Evolutionary conservation across 139 green algal species (phyloP).

Genomic region (Tetradesmus obliquus): DNA sequence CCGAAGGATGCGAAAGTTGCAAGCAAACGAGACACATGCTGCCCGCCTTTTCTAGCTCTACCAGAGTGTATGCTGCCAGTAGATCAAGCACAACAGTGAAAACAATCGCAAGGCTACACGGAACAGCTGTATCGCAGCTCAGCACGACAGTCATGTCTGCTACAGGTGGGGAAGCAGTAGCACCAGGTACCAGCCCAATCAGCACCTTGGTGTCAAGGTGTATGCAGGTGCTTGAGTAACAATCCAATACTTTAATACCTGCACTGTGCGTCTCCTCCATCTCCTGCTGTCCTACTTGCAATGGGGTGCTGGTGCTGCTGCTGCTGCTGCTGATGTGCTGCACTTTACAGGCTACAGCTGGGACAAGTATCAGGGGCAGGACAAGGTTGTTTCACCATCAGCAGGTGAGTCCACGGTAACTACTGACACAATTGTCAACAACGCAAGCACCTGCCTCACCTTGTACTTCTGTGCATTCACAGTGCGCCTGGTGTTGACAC

Average conservation of each 20-base stretch:
- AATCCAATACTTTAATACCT: too few relatives aligned
- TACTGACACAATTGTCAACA: too few relatives aligned
- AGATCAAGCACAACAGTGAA: neutral
- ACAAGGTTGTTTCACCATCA: constrained; percentile 14
- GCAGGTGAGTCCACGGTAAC: neutral
- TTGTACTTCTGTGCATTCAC: too few relatives aligned
- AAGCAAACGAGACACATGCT: neutral
- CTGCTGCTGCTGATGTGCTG: neutral
- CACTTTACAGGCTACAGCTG: constrained; percentile 1
- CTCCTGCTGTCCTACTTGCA: neutral
- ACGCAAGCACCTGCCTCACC: too few relatives aligned
- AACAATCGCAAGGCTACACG: neutral
- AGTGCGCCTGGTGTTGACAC: too few relatives aligned
- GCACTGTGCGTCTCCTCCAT: too few relatives aligned
- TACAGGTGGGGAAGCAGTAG: neutral
- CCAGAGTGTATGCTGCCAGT: neutral
- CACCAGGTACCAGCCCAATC: neutral
- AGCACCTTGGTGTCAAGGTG: neutral
- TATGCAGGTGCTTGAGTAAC: too few relatives aligned
- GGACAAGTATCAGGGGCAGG: constrained; percentile 22
- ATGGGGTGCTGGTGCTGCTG: neutral
- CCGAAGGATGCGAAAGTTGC: neutral
- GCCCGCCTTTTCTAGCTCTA: neutral
- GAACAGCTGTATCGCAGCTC: neutral
- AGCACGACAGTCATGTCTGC: neutral